Percentiles rank a stretch among this genome's conserved stretches.
Evolutionary conservation across 768 basidiomycete genomes (phyloP).

Genomic region (Lactarius quietus): DNA sequence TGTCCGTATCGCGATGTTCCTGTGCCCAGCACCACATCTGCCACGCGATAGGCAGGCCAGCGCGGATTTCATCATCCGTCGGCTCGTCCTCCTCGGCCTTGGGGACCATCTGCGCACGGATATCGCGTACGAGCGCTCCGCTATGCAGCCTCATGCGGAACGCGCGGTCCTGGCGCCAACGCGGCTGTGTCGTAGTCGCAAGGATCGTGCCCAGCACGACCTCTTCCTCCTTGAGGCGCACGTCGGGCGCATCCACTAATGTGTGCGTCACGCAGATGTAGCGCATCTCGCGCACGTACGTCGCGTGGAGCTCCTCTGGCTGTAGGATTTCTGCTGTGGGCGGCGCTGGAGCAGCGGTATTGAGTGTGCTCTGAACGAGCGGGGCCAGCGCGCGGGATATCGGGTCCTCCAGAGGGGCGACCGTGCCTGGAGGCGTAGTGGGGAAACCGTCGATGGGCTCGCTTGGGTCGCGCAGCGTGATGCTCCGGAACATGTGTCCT

Average conservation of each 20-base stretch:
- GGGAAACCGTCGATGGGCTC: constrained; percentile 22
- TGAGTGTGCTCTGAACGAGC: not conserved
- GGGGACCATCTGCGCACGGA: constrained; percentile 38
- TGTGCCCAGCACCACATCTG: constrained; percentile 58
- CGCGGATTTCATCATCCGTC: constrained; percentile 28
- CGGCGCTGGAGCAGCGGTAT: not conserved
- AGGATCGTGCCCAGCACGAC: constrained; percentile 72
- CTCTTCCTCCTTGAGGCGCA: constrained; percentile 65
- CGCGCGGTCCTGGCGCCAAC: constrained; percentile 56
- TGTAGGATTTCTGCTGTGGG: not conserved
- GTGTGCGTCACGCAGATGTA: constrained; percentile 71
- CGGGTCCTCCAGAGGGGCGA: constrained; percentile 1
- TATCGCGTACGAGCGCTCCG: constrained; percentile 47
- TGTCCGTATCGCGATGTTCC: constrained; percentile 29
- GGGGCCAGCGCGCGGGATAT: constrained; percentile 13
- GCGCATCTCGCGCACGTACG: constrained; percentile 60
- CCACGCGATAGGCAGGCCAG: constrained; percentile 55
- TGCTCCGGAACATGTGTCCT: constrained; percentile 65
- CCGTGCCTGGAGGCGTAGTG: not conserved
- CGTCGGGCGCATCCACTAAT: constrained; percentile 52
- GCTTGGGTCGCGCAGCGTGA: constrained; percentile 44
- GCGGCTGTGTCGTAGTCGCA: constrained; percentile 59
- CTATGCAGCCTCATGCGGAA: constrained; percentile 62
- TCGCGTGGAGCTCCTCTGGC: constrained; percentile 37
- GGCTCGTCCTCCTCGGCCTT: not conserved